Conservation (phyloP, 2,329 filamentous ascomycete genomes). For the Epichloe coenophiala region DNA sequence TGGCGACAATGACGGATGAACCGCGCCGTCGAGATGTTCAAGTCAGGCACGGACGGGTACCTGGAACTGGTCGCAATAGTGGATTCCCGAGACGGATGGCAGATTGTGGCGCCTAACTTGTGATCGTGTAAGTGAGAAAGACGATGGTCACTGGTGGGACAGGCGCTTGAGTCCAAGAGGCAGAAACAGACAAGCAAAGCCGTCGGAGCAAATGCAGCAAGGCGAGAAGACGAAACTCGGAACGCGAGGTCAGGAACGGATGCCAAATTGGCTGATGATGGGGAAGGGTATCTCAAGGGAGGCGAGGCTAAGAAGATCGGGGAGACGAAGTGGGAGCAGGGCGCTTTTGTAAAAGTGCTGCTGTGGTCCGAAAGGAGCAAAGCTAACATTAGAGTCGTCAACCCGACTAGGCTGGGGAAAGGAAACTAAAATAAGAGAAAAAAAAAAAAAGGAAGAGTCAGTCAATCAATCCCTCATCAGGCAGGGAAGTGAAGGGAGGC, state of each 20-base stretch:
- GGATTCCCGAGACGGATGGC: constrained; percentile 6
- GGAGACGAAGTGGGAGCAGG: constrained; percentile 7
- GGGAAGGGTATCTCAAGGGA: constrained; percentile 4
- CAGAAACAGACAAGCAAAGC: not conserved
- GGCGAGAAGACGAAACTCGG: not conserved
- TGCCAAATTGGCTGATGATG: constrained; percentile 5
- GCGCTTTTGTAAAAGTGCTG: constrained; percentile 10
- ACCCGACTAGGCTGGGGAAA: not conserved
- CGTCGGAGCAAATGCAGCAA: not conserved
- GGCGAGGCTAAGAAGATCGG: not conserved
- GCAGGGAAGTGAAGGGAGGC: constrained; percentile 4
- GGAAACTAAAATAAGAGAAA: not conserved
- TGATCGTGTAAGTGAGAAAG: constrained; percentile 3
- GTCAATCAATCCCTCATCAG: constrained; percentile 1
- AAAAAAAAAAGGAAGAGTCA: not conserved
- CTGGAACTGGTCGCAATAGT: constrained; percentile 9
- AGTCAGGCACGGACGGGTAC: constrained; percentile 9
- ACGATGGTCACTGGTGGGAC: not conserved
- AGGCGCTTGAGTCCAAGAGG: not conserved
- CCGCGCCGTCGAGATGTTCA: constrained; percentile 3
- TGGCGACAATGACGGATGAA: not conserved
- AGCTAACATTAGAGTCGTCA: not conserved
- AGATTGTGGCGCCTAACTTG: constrained; percentile 6
- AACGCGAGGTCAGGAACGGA: not conserved
- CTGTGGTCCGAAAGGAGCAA: not conserved